Evolutionary conservation across 1,139 yeast genomes (phyloP), one percentile per base, ranked within the genome.

Genomic region (Geotrichum bryndzae): DNA sequence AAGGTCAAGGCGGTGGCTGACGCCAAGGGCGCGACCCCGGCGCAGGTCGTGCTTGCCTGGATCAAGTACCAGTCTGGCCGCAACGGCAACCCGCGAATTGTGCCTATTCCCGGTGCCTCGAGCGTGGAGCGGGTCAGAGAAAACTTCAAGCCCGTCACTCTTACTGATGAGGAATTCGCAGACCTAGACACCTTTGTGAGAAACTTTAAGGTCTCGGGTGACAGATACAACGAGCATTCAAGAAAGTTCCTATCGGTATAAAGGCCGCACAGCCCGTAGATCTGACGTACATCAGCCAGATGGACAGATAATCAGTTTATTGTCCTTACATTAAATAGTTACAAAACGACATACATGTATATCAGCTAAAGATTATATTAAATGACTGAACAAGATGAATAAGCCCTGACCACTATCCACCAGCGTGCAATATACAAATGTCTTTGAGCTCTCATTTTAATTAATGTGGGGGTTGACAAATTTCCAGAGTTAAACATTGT

Each of bases 21-120:
- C 11, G 72, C 73, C 61, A 77, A 79, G 66, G 71, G 75, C 8
- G 76, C 81, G n/a, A 74, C 88, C 0, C 76, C 86, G 56, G 88
- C 91, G 50, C 85, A 87, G 64, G 76, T 90, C 63, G 87, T 96
- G 0, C 76, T 90, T 51, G 85, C 89, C 5, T 90, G 96, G 95
- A 75, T 89, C 65, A 73, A 74, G 53, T 70, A 73, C 66, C 73
- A 76, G 60, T 76, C 77, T 18, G 55, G 82, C 77, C 54, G 73
- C 18, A 55, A 82, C 77, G 67, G 77, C 69, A 82, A 81, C 64
- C 83, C 90, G 18, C 79, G 77, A 61, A 79, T 89, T 57, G 74
- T 90, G 54, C 96, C 96, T 53, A 88, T 90, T 71, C 96, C 96
- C 29, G 86, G 91, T 60, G 85, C 89, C 10, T 80, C 90, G 6